Base-by-base conservation (phyloP, 2,329 filamentous ascomycete genomes). In the Harringtonia aguacate region DNA sequence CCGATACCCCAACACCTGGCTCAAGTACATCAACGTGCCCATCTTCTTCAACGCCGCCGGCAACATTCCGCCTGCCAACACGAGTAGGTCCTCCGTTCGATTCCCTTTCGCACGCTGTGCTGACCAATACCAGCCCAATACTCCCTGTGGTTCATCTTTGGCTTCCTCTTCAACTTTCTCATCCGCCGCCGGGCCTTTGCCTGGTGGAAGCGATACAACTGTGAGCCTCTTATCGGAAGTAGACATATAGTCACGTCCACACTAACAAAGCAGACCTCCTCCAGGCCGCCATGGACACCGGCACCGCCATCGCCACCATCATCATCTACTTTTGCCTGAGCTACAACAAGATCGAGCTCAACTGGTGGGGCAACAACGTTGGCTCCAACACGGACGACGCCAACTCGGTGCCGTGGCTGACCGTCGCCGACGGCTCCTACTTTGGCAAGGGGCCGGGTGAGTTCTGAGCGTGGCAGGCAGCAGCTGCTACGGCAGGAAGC, bases 161-260 rank as follows among this genome's bases (percentile, higher is more conserved):
- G 72, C 69, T 63, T 66, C 45, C 72, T 72, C 64, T 75, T 75
- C 57, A 73, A 78, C 58, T 79, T 78, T 46, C 65, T 77, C 43
- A 61, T 75, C 1, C 77, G 75, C 10, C 75, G 75, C 1, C 74
- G 70, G 3, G 63, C 79, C 34, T 75, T 78, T 41, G 69, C 72
- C 28, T 48, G 46, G 46, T 48, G 46, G 46, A 43, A 48, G 37
- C 40, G 46, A 8, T 48, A 48, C 33, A 48, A 48, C 29, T 48
- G 39, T 43, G 39, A 21, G 33, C n/a, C n/a, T 6, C 29, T 31
- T 12, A 18, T 31, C 7, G 14, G 14, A 34, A 18, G 15, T 8
- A 8, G 31, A 17, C 33, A 36, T 17, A 18, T 12, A 5, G 4
- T 37, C 18, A 40, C n/a, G n/a, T n/a, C n/a, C n/a, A 29, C 4